These are phyloP conservation scores for Medicago ruthenica DNA, from an alignment of 306 rosid genomes.

Conservation along the genomic window DNA sequence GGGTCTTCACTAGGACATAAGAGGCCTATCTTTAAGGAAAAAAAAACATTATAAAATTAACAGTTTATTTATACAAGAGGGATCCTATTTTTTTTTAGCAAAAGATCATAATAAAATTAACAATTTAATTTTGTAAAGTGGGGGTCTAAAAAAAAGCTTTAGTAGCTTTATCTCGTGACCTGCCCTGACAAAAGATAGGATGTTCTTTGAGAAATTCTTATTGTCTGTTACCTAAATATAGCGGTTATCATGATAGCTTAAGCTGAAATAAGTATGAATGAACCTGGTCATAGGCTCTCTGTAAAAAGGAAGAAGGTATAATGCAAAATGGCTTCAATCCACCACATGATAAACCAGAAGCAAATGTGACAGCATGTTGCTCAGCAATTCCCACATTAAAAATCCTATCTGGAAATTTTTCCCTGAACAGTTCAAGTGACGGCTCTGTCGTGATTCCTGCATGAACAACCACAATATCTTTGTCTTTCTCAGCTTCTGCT, in stretches of 20 bases:
- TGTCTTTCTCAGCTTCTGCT: conserved; percentile 79
- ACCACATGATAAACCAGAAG: conserved; percentile 92
- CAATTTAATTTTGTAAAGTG: neutral
- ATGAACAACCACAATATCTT: conserved; percentile 82
- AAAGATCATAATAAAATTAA: too few relatives aligned
- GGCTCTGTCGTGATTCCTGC: conserved; percentile 81
- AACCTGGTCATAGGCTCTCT: conserved; percentile 96
- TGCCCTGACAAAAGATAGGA: neutral
- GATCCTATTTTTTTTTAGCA: too few relatives aligned
- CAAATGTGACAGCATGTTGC: conserved; percentile 97
- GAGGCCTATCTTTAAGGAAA: neutral
- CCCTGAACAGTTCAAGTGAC: conserved; percentile 70
- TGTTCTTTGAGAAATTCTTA: conserved; percentile 22
- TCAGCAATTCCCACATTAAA: conserved; percentile 95
- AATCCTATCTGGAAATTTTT: conserved; percentile 75
- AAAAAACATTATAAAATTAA: neutral
- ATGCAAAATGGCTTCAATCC: conserved; percentile 95
- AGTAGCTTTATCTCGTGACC: neutral
- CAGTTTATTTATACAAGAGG: neutral
- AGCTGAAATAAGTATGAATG: conserved; percentile 35
- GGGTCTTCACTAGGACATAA: neutral
- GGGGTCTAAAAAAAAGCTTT: neutral
- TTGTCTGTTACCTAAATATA: conserved; percentile 15
- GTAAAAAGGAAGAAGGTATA: conserved; percentile 84
- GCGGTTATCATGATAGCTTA: conserved; percentile 2